These are phyloP conservation scores for Dioszegia hungarica DNA, from an alignment of 768 basidiomycete species.

Conservation along the genomic window DNA sequence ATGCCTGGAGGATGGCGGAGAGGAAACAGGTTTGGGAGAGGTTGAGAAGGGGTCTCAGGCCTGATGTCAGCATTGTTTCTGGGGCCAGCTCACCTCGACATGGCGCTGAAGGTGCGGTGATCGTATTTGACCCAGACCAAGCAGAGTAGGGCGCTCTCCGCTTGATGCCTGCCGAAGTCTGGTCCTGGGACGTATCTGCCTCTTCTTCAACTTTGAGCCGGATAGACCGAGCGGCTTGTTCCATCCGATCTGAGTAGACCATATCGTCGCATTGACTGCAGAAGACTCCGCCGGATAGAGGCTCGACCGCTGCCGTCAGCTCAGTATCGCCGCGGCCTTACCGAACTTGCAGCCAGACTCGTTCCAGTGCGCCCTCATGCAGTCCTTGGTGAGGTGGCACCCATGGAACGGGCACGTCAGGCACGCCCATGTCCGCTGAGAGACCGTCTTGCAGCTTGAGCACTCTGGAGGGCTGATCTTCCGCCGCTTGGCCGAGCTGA, in stretches of 20 bases:
- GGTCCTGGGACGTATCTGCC: slow-evolving; percentile 15
- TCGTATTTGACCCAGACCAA: slow-evolving; percentile 54
- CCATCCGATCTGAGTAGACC: slow-evolving; percentile 60
- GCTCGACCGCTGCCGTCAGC: slow-evolving; percentile 62
- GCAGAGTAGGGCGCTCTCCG: slow-evolving; percentile 53
- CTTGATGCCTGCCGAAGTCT: slow-evolving; percentile 1
- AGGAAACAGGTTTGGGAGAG: slow-evolving; percentile 92
- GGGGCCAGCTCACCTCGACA: slow-evolving; percentile 62
- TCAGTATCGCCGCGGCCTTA: slow-evolving; percentile 10
- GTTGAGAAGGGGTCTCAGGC: slow-evolving; percentile 77
- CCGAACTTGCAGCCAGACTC: slow-evolving; percentile 25
- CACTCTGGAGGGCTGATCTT: slow-evolving; percentile 29
- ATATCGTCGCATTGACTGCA: slow-evolving; percentile 72
- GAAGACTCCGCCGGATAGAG: slow-evolving; percentile 67
- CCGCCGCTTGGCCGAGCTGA: neutral
- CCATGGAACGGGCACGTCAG: slow-evolving; percentile 36
- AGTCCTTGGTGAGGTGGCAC: slow-evolving; percentile 24
- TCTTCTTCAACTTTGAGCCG: slow-evolving; percentile 22
- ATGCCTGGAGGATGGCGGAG: slow-evolving; percentile 81
- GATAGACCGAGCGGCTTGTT: slow-evolving; percentile 44
- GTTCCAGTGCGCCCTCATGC: slow-evolving; percentile 27
- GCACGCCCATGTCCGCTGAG: slow-evolving; percentile 34
- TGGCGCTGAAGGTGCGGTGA: slow-evolving; percentile 56
- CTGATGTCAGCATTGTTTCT: slow-evolving; percentile 48
- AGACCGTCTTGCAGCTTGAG: slow-evolving; percentile 16